Percentiles rank a stretch among this genome's conserved stretches.
Evolutionary conservation across 768 basidiomycete species (phyloP).

Genomic region (Brasilioporus rufonigricans): DNA sequence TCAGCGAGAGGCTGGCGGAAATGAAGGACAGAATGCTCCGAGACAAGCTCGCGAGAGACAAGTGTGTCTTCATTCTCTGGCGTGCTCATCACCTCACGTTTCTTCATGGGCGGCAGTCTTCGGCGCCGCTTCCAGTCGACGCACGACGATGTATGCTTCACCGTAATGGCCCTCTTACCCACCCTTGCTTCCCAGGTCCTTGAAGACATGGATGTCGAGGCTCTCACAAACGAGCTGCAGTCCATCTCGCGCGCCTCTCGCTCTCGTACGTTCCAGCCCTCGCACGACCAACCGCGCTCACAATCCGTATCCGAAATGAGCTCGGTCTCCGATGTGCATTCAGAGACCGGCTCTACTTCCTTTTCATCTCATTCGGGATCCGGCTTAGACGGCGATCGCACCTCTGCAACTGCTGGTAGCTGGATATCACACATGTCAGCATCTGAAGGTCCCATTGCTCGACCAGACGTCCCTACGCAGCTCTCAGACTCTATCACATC

Average conservation of each 20-base stretch:
- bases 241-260: slow-evolving; percentile 38
- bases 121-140: slow-evolving; percentile 72
- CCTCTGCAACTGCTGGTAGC: slow-evolving; percentile 36
- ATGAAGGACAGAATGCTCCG: slow-evolving; percentile 59
- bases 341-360: slow-evolving; percentile 43
- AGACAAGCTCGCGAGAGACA: slow-evolving; percentile 61
- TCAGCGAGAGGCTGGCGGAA: slow-evolving; percentile 61
- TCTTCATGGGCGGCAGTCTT: slow-evolving; percentile 42
- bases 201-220: slow-evolving; percentile 76
- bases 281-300: slow-evolving; percentile 19
- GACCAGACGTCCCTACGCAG: slow-evolving; percentile 11
- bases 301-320: slow-evolving; percentile 38
- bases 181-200: slow-evolving; percentile 64
- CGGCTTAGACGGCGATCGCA: slow-evolving; percentile 37
- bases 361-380: slow-evolving; percentile 40
- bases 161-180: slow-evolving; percentile 66
- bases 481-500: slow-evolving; percentile 44
- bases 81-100: slow-evolving; percentile 1
- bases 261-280: slow-evolving; percentile 11
- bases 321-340: slow-evolving; percentile 39
- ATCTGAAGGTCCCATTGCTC: slow-evolving; percentile 5
- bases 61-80: slow-evolving; percentile 29
- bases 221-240: slow-evolving; percentile 56
- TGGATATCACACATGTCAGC: slow-evolving; percentile 45
- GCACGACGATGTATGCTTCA: slow-evolving; percentile 75